Base-by-base conservation (phyloP, 164 flowering plant species). In the Berberis thunbergii region DNA sequence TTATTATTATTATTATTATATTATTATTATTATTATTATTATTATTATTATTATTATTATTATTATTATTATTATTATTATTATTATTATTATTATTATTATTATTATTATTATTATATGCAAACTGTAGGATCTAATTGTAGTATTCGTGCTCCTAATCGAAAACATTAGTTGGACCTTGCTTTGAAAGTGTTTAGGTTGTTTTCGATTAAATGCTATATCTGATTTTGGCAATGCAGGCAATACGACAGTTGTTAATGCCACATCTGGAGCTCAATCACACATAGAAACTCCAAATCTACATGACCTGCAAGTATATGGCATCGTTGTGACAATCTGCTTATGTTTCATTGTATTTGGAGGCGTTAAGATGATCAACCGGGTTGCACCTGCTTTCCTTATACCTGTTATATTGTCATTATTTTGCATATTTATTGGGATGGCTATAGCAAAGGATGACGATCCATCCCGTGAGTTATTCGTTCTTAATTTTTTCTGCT, bases 341-440 rank as follows among this genome's bases (percentile, higher is more conserved):
- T 76, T 95, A 41, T 85, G 90, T 72, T 89, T 95, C 75, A 89
- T 95, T 64, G 99, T 95, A 57, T 95, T 95, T 79, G 99, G 99
- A 67, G 99, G 99, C 42, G 97, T 95, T 68, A 91, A 91, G 76
- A 89, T 95, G 74, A 95, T 95, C 74, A 95, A 91, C 67, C 83
- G 92, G 56, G 99, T 95, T 70, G 99, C 99, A 26, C 99, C 97
- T 60, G 91, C 97, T 67, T 95, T 95, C 73, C 91, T 95, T 44
- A 65, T 95, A 67, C 97, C 99, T 41, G 99, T 91, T 62, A 54
- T 91, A 43, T 75, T 95, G 75, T 95, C 99, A 9, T 38, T 95
- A 49, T 74, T 86, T 66, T 95, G 94, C 86, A 95, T 95, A 74
- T 88, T 84, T 69, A 58, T 83, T 68, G 99, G 99, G 64, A 75